A percentile compares a stretch with the other conserved stretches of the same genome.
These are phyloP conservation scores for Penicillium paxilli DNA, from an alignment of 495 filamentous ascomycete species.

Conservation along the genomic window DNA sequence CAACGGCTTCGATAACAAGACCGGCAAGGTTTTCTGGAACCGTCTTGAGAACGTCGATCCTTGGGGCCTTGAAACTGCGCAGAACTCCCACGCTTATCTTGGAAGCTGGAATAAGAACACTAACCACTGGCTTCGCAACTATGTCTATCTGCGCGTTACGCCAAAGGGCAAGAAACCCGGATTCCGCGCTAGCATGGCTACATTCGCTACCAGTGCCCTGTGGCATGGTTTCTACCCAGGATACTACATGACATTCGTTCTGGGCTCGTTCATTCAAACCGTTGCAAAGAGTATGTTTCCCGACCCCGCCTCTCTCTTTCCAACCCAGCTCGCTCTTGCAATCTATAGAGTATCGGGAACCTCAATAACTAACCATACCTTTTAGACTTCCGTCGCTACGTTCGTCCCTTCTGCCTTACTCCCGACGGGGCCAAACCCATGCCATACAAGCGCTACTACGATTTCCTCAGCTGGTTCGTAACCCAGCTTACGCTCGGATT, in stretches of 20 bases:
- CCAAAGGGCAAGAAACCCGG: slow-evolving; percentile 95
- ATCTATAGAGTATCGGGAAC: too few species aligned
- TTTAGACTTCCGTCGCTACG: slow-evolving; percentile 79
- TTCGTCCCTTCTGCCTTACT: slow-evolving; percentile 92
- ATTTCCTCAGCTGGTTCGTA: slow-evolving; percentile 72
- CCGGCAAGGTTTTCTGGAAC: slow-evolving; percentile 84
- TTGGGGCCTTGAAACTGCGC: slow-evolving; percentile 77
- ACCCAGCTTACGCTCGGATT: slow-evolving; percentile 88
- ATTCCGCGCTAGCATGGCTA: slow-evolving; percentile 91
- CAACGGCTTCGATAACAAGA: slow-evolving; percentile 83
- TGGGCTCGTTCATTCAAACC: slow-evolving; percentile 88
- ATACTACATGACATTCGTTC: slow-evolving; percentile 88
- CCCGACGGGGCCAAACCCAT: slow-evolving; percentile 64
- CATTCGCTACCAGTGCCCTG: slow-evolving; percentile 89
- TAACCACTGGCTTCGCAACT: slow-evolving; percentile 94
- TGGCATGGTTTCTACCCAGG: slow-evolving; percentile 99
- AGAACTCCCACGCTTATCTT: slow-evolving; percentile 86
- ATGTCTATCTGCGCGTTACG: slow-evolving; percentile 92
- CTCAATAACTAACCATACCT: slow-evolving; percentile 5
- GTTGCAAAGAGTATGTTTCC: slow-evolving; percentile 81
- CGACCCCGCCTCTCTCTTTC: background rate
- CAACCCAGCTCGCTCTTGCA: background rate
- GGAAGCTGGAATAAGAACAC: slow-evolving; percentile 98
- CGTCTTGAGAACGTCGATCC: slow-evolving; percentile 85
- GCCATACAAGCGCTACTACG: slow-evolving; percentile 80